phyloP scores from a whole-genome alignment of 768 basidiomycete species.

The Amanita inopinata region DNA sequence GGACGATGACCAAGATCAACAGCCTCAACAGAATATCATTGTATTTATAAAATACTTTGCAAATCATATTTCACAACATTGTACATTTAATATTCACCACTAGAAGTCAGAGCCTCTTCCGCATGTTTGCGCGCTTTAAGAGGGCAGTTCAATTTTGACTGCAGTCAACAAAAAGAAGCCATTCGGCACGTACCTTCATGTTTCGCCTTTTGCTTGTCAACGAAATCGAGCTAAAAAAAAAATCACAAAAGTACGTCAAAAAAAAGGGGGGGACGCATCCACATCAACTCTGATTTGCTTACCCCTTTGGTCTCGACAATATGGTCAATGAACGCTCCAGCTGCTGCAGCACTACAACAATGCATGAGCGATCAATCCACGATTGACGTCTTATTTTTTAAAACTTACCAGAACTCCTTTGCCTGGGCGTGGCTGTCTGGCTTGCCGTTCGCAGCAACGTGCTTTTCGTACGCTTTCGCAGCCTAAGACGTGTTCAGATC shows the following conservation, averaged over 20 bases:
- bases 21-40: no score
- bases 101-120: no score
- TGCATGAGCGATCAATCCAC: not conserved
- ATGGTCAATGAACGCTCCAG: conserved; percentile 44
- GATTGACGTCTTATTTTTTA: not conserved
- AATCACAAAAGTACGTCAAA: not conserved
- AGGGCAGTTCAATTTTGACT: no score
- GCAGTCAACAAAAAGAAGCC: no score
- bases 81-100: no score
- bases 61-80: no score
- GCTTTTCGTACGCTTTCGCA: conserved; percentile 52
- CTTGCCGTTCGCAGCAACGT: conserved; percentile 38
- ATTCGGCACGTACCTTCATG: conserved; percentile 17
- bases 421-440: conserved; percentile 37
- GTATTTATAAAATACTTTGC: no score
- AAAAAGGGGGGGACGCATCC: not conserved
- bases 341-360: conserved; percentile 37
- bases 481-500: conserved; percentile 28
- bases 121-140: no score
- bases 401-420: conserved; percentile 41
- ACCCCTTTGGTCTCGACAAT: conserved; percentile 48
- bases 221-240: conserved; percentile 14
- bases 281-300: conserved; percentile 11
- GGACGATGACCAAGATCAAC: no score
- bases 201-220: conserved; percentile 18